A percentile compares a stretch with the other conserved stretches of the same genome.
Conservation (phyloP, 75 land plant genomes). For the Picea sitchensis region DNA sequence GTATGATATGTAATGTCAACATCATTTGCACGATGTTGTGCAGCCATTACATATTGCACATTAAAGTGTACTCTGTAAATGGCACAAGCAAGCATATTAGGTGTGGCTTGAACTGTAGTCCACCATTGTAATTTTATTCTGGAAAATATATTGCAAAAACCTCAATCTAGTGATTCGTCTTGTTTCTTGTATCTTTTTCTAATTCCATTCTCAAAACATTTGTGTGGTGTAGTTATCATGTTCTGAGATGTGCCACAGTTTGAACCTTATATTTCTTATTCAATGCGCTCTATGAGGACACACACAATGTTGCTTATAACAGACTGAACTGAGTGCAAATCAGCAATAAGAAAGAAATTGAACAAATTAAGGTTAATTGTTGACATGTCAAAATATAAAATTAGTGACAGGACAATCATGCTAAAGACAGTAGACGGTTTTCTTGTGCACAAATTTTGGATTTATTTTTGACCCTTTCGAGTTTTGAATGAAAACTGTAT, state of each 20-base stretch:
- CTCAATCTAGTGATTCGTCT: not conserved
- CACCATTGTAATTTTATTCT: slow-evolving; percentile 2
- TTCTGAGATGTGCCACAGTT: not conserved
- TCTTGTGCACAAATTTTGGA: too few relatives aligned
- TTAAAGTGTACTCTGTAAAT: not conserved
- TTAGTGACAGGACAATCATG: too few relatives aligned
- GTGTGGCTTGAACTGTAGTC: slow-evolving; percentile 1
- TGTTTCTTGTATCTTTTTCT: not conserved
- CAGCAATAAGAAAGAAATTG: not conserved
- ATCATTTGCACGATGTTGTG: not conserved
- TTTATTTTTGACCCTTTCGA: too few relatives aligned
- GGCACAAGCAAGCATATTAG: not conserved
- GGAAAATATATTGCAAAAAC: not conserved
- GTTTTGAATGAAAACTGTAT: too few relatives aligned
- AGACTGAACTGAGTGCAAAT: not conserved
- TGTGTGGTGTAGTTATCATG: not conserved
- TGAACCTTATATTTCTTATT: not conserved
- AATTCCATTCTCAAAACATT: not conserved
- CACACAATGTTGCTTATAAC: too few relatives aligned
- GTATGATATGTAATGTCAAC: not conserved
- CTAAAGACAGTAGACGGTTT: too few relatives aligned
- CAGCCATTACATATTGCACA: not conserved
- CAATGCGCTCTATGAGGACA: not conserved
- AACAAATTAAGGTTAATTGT: too few relatives aligned
- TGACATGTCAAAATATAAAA: too few relatives aligned